These are phyloP conservation scores for Heliosperma pusillum DNA, from an alignment of 148 eudicot genomes.

Conservation along the genomic window DNA sequence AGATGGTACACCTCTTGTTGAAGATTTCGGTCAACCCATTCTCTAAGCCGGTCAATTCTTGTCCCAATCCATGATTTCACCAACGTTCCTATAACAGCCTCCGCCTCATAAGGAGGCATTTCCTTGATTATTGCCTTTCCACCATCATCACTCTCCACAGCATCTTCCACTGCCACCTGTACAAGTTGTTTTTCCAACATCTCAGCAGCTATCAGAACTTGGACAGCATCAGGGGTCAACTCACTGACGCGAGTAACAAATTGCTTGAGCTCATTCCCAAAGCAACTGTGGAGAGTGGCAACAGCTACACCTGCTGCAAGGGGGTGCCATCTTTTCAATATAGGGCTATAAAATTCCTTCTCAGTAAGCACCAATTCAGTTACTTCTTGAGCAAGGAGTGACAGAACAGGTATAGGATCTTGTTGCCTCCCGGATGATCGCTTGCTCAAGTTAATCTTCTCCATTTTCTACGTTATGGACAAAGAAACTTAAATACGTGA, in stretches of 20 bases:
- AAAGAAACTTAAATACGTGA: constrained; percentile 7
- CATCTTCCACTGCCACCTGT: constrained; percentile 85
- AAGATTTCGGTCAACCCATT: constrained; percentile 73
- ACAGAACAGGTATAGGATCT: constrained; percentile 69
- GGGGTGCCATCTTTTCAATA: constrained; percentile 88
- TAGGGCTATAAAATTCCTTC: constrained; percentile 80
- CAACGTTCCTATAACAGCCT: constrained; percentile 59
- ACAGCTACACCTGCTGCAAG: constrained; percentile 87
- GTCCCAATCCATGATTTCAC: constrained; percentile 84
- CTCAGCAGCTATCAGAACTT: constrained; percentile 84
- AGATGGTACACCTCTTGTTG: constrained; percentile 68
- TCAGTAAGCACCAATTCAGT: constrained; percentile 77
- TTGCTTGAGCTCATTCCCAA: constrained; percentile 71
- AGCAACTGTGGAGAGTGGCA: constrained; percentile 83
- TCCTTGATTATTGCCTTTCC: constrained; percentile 85
- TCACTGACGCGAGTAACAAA: constrained; percentile 70
- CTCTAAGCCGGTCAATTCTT: constrained; percentile 68
- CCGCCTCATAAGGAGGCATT: constrained; percentile 87
- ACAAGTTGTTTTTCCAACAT: constrained; percentile 85
- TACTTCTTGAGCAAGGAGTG: constrained; percentile 80
- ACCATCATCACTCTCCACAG: constrained; percentile 94
- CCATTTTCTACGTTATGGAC: constrained; percentile 66
- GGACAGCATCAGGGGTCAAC: constrained; percentile 84
- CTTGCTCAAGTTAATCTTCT: constrained; percentile 60
- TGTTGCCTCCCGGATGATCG: constrained; percentile 53